Conservation (phyloP, 306 rosid genomes). For the Lotus japonicus region DNA sequence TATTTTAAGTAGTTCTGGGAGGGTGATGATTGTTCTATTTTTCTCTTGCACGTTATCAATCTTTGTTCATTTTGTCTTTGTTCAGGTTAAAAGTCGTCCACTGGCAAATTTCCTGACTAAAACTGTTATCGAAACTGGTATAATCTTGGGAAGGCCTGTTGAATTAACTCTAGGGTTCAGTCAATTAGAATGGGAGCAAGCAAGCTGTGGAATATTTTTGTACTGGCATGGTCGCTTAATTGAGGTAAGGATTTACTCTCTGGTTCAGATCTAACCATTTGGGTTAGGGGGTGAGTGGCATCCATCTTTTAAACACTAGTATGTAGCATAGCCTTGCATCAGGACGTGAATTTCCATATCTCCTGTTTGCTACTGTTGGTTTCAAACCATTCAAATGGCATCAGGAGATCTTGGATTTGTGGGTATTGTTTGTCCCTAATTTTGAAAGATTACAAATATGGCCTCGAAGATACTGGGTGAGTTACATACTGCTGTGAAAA, state of each 20-base stretch:
- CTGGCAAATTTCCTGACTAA: conserved; percentile 39
- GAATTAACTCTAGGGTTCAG: conserved; percentile 39
- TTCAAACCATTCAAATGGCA: neutral
- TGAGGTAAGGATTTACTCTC: conserved; percentile 36
- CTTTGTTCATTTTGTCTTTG: conserved; percentile 11
- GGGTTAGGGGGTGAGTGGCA: neutral
- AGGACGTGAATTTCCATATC: neutral
- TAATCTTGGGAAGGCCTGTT: conserved; percentile 28
- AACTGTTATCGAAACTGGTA: conserved; percentile 34
- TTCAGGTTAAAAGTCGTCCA: conserved; percentile 47
- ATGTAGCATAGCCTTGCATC: neutral
- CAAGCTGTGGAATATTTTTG: conserved; percentile 47
- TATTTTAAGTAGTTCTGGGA: neutral
- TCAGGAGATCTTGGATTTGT: neutral
- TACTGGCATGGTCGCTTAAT: conserved; percentile 60
- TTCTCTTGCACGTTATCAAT: neutral
- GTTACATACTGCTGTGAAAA: neutral
- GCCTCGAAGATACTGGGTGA: neutral
- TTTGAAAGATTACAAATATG: neutral
- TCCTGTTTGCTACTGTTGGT: neutral
- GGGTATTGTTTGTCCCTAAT: neutral
- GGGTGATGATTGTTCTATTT: neutral
- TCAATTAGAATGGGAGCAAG: conserved; percentile 54
- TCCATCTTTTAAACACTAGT: neutral
- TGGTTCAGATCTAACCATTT: neutral